Conservation (phyloP, 2,329 filamentous ascomycete genomes). For the Penicillium sp. region DNA sequence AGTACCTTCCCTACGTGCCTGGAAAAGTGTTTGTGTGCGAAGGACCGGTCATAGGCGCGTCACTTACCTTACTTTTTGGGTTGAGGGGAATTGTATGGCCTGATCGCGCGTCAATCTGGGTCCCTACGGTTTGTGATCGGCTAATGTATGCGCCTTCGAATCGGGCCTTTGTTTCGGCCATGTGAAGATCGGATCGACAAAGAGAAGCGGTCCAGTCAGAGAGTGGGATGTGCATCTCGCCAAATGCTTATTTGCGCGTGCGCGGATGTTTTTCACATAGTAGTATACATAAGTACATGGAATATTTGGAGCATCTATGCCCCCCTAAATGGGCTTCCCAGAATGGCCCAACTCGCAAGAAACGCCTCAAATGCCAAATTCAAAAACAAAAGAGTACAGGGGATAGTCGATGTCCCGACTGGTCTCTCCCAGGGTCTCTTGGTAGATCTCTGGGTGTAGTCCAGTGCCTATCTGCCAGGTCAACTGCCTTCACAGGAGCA, state of each 20-base stretch:
- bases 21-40: neutral
- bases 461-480: neutral
- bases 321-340: neutral
- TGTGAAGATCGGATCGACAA: neutral
- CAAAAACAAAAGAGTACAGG: slow-evolving; percentile 8
- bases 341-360: slow-evolving; percentile 14
- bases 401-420: neutral
- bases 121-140: neutral
- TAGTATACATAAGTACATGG: neutral
- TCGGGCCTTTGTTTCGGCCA: neutral
- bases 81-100: neutral
- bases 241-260: neutral
- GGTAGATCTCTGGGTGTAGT: neutral
- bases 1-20: slow-evolving; percentile 16
- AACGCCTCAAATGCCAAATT: slow-evolving; percentile 28
- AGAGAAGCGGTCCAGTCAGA: neutral
- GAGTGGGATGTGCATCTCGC: neutral
- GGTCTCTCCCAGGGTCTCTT: neutral
- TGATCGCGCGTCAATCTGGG: neutral
- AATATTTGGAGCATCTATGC: neutral
- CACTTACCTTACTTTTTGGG: slow-evolving; percentile 4
- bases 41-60: slow-evolving; percentile 23
- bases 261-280: neutral
- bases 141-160: slow-evolving; percentile 1
- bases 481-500: neutral